A percentile compares a stretch with the other conserved stretches of the same genome.
Conservation (phyloP, 306 rosid species). For the Mucuna pruriens region DNA sequence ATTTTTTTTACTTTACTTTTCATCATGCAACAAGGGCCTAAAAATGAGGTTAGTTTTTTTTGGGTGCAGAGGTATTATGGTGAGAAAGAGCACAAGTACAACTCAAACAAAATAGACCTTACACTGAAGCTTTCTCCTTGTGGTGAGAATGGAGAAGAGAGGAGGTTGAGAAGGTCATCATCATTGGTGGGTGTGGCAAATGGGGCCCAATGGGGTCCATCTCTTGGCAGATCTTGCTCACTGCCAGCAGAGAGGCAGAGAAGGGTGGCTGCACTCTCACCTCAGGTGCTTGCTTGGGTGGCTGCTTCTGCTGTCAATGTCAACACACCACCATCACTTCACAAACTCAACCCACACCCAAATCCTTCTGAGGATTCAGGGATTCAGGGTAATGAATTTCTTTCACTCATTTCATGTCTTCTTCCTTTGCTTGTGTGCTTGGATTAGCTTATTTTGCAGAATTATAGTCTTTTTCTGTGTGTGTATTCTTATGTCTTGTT, state of each 20-base stretch:
- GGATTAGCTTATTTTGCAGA: not conserved
- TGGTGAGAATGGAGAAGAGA: constrained; percentile 36
- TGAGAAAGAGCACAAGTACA: not conserved
- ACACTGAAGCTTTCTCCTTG: constrained; percentile 37
- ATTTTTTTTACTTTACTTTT: not conserved
- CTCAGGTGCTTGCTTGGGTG: not conserved
- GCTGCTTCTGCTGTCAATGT: constrained; percentile 14
- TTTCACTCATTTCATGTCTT: not conserved
- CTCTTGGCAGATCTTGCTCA: constrained; percentile 31
- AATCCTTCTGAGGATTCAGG: not conserved
- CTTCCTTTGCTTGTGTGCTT: not conserved
- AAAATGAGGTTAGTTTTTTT: not conserved
- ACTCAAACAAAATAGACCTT: constrained; percentile 36
- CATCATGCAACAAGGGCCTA: not conserved
- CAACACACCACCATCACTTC: not conserved
- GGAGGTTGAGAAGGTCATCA: constrained; percentile 33
- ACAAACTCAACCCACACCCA: not conserved
- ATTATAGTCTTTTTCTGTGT: not conserved
- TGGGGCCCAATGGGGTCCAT: not conserved
- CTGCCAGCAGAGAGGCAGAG: constrained; percentile 31
- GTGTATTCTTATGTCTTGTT: not conserved
- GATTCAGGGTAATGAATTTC: constrained; percentile 24
- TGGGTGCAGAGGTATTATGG: constrained; percentile 9
- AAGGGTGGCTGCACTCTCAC: not conserved
- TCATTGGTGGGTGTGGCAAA: not conserved